Evolutionary conservation across 2,329 filamentous ascomycete species (phyloP).

Genomic region (Thielaviopsis populi): DNA sequence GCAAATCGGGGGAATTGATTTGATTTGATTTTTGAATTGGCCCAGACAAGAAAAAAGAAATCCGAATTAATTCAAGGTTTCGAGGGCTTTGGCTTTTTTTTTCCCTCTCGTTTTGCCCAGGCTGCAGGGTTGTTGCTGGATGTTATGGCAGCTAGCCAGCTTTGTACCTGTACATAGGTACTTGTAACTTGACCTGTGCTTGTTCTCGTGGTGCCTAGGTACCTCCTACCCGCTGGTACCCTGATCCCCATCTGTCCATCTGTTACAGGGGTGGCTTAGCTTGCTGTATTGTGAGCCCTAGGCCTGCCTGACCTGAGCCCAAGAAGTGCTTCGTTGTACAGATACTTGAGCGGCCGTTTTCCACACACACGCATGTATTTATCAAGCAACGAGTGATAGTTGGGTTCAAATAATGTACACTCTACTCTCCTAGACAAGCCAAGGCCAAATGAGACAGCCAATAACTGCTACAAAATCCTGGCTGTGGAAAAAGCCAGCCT

Average conservation of each 20-base stretch:
- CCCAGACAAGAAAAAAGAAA: background rate
- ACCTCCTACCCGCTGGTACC: background rate
- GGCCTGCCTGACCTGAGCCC: background rate
- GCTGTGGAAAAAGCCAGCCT: background rate
- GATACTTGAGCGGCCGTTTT: background rate
- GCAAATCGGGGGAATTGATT: background rate
- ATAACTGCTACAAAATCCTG: too few relatives aligned
- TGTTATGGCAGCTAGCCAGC: too few relatives aligned
- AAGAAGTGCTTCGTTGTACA: background rate
- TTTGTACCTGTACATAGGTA: background rate
- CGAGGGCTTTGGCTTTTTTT: too few relatives aligned
- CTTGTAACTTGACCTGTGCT: background rate
- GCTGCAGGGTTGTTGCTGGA: background rate
- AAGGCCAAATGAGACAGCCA: too few relatives aligned
- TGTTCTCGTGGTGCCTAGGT: too few relatives aligned
- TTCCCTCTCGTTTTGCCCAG: too few relatives aligned
- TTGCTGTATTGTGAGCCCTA: background rate
- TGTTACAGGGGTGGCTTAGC: background rate
- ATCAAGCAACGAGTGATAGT: background rate
- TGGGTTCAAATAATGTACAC: background rate
- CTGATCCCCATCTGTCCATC: background rate
- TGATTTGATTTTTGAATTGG: background rate
- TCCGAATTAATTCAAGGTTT: background rate
- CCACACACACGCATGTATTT: background rate
- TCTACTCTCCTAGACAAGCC: too few relatives aligned